Conservation (phyloP, 495 filamentous ascomycete genomes). For the Penicillium crystallinum region DNA sequence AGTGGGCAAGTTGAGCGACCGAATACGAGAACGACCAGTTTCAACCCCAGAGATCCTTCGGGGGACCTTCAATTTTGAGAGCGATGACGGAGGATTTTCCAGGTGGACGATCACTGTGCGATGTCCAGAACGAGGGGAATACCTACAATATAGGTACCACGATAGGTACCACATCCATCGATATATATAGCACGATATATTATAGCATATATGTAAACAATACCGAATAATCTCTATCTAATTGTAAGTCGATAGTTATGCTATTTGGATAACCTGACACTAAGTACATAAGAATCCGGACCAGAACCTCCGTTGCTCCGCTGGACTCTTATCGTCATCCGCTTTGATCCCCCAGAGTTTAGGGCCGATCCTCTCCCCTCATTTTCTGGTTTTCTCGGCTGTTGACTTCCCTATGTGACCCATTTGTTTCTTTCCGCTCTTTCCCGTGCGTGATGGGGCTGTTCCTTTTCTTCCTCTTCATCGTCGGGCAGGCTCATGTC, state of each 20-base stretch:
- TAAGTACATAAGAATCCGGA: not conserved
- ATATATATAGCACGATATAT: too few species aligned
- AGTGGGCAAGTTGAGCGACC: not conserved
- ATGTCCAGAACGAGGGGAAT: not conserved
- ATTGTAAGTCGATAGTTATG: too few species aligned
- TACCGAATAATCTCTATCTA: too few species aligned
- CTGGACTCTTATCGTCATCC: constrained; percentile 5
- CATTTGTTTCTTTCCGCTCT: constrained; percentile 22
- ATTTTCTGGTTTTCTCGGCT: constrained; percentile 18
- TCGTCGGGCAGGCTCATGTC: constrained; percentile 16
- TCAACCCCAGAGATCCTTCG: not conserved
- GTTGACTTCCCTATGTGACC: too few species aligned
- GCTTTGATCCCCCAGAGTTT: constrained; percentile 20
- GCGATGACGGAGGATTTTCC: constrained; percentile 2
- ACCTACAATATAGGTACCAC: too few species aligned
- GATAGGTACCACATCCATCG: too few species aligned
- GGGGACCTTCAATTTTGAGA: not conserved
- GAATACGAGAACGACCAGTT: not conserved
- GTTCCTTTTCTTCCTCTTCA: constrained; percentile 10
- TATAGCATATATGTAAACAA: too few species aligned
- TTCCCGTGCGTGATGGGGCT: constrained; percentile 32
- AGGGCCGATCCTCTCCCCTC: constrained; percentile 19
- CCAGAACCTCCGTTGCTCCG: too few species aligned
- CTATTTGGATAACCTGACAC: too few species aligned
- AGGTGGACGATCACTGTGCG: not conserved